phyloP scores from a whole-genome alignment of 306 rosid species.

The Gillenia trifoliata region DNA sequence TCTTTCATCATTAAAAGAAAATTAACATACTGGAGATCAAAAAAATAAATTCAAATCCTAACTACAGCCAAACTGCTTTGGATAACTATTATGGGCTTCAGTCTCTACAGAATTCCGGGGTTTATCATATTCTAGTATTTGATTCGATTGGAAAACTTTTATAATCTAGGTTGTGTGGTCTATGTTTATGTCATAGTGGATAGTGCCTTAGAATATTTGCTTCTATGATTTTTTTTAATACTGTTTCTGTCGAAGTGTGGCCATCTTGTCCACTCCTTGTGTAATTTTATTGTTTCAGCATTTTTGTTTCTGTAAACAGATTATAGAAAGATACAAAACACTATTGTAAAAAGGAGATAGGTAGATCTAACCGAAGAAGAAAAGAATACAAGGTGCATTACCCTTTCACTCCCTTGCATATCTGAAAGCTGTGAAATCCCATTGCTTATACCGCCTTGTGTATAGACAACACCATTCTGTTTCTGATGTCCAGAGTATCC shows the following conservation, averaged over 20 bases:
- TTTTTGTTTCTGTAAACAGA: background rate
- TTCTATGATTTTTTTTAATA: too few relatives aligned
- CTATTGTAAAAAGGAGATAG: background rate
- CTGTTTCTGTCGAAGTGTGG: background rate
- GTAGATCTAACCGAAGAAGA: conserved; percentile 7
- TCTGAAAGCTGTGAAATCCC: conserved; percentile 51
- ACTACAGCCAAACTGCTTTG: background rate
- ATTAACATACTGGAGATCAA: conserved; percentile 5
- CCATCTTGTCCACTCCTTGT: background rate
- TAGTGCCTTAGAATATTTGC: background rate
- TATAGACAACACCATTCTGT: conserved; percentile 35
- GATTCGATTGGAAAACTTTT: background rate
- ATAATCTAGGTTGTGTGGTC: background rate
- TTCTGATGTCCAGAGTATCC: conserved; percentile 35
- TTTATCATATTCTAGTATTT: background rate
- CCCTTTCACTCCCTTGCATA: conserved; percentile 54
- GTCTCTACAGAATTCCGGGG: background rate
- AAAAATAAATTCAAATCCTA: background rate
- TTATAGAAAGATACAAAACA: background rate
- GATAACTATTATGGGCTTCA: background rate
- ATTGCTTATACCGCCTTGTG: conserved; percentile 45
- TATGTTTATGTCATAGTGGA: background rate
- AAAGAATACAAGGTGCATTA: conserved; percentile 40
- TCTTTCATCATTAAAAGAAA: conserved; percentile 67
- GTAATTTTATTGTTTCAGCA: background rate